A percentile compares a stretch with the other conserved stretches of the same genome.
These are phyloP conservation scores for Panellus pusillus DNA, from an alignment of 768 basidiomycete genomes.

Conservation along the genomic window DNA sequence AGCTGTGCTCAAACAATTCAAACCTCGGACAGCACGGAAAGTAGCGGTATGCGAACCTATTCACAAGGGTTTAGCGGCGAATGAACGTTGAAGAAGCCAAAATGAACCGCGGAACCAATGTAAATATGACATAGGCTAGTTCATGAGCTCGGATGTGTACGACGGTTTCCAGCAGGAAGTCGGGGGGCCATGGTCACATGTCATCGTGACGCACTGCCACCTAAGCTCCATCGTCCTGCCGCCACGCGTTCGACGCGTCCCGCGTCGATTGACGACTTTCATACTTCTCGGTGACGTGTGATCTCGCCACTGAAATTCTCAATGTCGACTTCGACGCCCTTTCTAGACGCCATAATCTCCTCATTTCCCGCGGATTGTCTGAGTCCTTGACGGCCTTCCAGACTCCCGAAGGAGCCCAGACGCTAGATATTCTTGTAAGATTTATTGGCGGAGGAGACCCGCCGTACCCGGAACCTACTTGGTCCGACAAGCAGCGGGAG, in stretches of 20 bases:
- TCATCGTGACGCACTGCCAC: background rate
- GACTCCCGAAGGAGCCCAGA: slow-evolving; percentile 5
- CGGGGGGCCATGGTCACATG: too few relatives aligned
- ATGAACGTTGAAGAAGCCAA: too few relatives aligned
- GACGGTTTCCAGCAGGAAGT: too few relatives aligned
- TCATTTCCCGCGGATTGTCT: slow-evolving; percentile 7
- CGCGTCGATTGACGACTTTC: background rate
- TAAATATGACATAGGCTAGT: too few relatives aligned
- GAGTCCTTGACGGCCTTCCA: slow-evolving; percentile 4
- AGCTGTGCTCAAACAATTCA: too few relatives aligned
- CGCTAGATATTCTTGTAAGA: slow-evolving; percentile 44
- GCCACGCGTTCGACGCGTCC: slow-evolving; percentile 3
- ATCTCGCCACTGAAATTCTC: background rate
- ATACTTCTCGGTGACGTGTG: background rate
- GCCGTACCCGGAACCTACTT: slow-evolving; percentile 30
- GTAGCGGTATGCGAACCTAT: too few relatives aligned
- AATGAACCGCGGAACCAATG: too few relatives aligned
- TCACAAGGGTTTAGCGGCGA: too few relatives aligned
- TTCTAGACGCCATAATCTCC: slow-evolving; percentile 7
- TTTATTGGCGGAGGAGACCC: slow-evolving; percentile 43
- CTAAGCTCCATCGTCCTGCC: background rate
- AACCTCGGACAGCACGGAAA: too few relatives aligned
- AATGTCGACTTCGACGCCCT: slow-evolving; percentile 13
- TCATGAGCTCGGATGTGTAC: too few relatives aligned
- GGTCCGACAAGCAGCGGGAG: slow-evolving; percentile 38